These are phyloP conservation scores for Entophlyctis luteolus DNA, from an alignment of 192 early-diverging fungal genomes.

Conservation along the genomic window DNA sequence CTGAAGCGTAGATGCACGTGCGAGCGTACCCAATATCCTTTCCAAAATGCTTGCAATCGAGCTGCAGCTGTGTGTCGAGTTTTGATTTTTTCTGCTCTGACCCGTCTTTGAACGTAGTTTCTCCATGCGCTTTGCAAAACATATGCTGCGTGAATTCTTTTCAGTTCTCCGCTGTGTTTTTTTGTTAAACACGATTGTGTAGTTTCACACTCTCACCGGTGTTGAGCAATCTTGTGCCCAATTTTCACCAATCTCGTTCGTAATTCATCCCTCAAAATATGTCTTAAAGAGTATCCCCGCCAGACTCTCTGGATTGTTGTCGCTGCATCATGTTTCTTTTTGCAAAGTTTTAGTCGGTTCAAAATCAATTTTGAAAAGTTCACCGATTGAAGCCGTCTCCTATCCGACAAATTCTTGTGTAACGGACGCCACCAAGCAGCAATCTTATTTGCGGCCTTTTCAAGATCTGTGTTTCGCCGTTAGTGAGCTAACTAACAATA, in stretches of 20 bases:
- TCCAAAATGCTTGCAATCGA: slow-evolving; percentile 55
- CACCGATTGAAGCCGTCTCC: slow-evolving; percentile 37
- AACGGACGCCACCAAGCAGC: slow-evolving; percentile 55
- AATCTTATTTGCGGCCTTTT: slow-evolving; percentile 43
- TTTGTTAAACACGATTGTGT: not conserved
- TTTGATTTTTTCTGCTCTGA: slow-evolving; percentile 49
- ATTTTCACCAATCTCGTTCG: slow-evolving; percentile 38
- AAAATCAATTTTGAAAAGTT: not conserved
- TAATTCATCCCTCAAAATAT: slow-evolving; percentile 45
- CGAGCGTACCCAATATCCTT: slow-evolving; percentile 56
- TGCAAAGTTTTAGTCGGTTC: not conserved
- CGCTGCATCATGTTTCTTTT: slow-evolving; percentile 43
- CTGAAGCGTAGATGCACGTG: slow-evolving; percentile 54
- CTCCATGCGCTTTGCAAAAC: slow-evolving; percentile 52
- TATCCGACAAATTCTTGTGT: slow-evolving; percentile 38
- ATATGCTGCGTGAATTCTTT: slow-evolving; percentile 47
- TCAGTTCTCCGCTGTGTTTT: slow-evolving; percentile 34
- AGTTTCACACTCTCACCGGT: slow-evolving; percentile 13
- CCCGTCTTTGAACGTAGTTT: slow-evolving; percentile 33
- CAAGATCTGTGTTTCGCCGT: slow-evolving; percentile 22
- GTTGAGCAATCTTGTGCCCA: slow-evolving; percentile 43
- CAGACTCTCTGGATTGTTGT: slow-evolving; percentile 49
- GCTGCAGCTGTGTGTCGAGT: slow-evolving; percentile 52
- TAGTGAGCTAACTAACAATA: not conserved
- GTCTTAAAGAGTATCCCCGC: slow-evolving; percentile 50